Conservation (phyloP, 805 yeast genomes). For the Kodamaea leandrae region DNA sequence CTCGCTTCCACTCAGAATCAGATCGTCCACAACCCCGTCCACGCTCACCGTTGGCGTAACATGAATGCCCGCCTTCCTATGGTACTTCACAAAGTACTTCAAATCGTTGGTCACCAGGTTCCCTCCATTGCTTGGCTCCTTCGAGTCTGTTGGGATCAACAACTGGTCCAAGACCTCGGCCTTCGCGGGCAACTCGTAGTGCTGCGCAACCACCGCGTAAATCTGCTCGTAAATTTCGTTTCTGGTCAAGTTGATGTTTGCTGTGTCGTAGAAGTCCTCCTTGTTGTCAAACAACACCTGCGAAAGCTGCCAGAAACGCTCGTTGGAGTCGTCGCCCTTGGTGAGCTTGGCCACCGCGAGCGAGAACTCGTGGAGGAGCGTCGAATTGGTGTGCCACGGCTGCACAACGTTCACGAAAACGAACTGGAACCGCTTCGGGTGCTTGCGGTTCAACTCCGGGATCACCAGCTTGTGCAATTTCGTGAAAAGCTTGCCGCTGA, state of each 20-base stretch:
- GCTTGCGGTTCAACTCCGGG: constrained; percentile 47
- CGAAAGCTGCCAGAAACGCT: constrained; percentile 47
- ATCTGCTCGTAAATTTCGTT: constrained; percentile 54
- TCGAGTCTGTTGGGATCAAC: constrained; percentile 22
- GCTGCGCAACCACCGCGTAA: constrained; percentile 32
- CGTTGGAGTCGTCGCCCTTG: constrained; percentile 23
- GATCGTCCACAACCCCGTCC: constrained; percentile 59
- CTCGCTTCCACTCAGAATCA: constrained; percentile 62
- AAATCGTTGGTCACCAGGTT: constrained; percentile 58
- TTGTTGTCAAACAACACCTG: constrained; percentile 55
- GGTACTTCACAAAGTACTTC: constrained; percentile 70
- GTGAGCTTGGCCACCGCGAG: constrained; percentile 64
- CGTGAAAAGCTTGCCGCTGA: constrained; percentile 59
- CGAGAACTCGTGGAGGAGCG: constrained; percentile 65
- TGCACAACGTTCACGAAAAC: constrained; percentile 74
- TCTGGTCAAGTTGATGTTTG: constrained; percentile 52
- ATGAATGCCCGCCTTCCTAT: constrained; percentile 76
- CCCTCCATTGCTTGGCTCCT: constrained; percentile 48
- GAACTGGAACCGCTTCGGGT: constrained; percentile 54
- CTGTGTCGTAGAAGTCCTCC: constrained; percentile 58
- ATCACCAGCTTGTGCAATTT: constrained; percentile 52
- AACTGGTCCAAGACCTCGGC: constrained; percentile 37
- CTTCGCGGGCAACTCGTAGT: constrained; percentile 28
- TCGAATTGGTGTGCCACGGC: constrained; percentile 86
- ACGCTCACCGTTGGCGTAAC: constrained; percentile 79